These are phyloP conservation scores for Immersiella caudata DNA, from an alignment of 495 filamentous ascomycete genomes.

Conservation along the genomic window DNA sequence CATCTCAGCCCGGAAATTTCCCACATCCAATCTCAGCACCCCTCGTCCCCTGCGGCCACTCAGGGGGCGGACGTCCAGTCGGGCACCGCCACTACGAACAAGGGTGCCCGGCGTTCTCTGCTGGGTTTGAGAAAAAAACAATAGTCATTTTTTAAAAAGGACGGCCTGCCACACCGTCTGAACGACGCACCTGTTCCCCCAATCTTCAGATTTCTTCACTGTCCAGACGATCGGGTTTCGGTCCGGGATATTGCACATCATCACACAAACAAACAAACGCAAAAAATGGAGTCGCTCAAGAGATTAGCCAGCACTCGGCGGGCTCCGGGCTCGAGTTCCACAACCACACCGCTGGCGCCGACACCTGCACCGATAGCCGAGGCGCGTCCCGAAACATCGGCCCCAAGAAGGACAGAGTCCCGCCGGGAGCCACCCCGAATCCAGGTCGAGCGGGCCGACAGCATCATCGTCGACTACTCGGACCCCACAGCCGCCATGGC, in stretches of 20 bases:
- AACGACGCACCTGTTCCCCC: background rate
- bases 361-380: background rate
- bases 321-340: background rate
- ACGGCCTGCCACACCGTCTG: background rate
- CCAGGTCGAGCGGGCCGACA: slow-evolving; percentile 2
- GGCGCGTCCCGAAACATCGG: background rate
- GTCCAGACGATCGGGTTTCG: background rate
- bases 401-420: background rate
- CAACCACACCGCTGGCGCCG: slow-evolving; percentile 1
- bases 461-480: slow-evolving; percentile 5
- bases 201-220: slow-evolving; percentile 6
- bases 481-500: slow-evolving; percentile 12
- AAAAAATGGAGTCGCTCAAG: slow-evolving; percentile 13
- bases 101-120: background rate
- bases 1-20: slow-evolving; percentile 17
- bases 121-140: background rate
- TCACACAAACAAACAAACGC: background rate
- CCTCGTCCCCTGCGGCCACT: slow-evolving; percentile 1
- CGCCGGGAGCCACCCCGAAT: background rate
- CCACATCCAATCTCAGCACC: slow-evolving; percentile 9
- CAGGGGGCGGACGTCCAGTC: slow-evolving; percentile 5
- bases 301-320: slow-evolving; percentile 5
- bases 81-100: slow-evolving; percentile 4
- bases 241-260: background rate
- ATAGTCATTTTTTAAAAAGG: background rate